A percentile compares a stretch with the other conserved stretches of the same genome.
phyloP scores from a whole-genome alignment of 495 filamentous ascomycete species.

The Clavariopsis aquatica region DNA sequence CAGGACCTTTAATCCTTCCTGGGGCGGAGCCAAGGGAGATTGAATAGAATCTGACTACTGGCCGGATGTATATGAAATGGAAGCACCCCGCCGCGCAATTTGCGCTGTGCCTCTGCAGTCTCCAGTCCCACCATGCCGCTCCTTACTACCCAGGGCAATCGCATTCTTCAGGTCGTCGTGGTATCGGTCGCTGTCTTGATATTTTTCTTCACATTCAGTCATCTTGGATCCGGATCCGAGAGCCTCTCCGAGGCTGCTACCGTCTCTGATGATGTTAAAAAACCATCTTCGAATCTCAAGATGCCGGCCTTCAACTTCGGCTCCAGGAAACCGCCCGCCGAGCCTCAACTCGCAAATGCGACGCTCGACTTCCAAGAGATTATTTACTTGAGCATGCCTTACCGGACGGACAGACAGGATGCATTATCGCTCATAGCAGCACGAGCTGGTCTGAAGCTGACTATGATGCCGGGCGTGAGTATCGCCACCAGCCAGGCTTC shows the following conservation, averaged over 20 bases:
- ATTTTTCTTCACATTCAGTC: constrained; percentile 21
- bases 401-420: constrained; percentile 47
- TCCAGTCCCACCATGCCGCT: constrained; percentile 15
- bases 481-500: too few relatives aligned
- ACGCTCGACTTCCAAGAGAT: constrained; percentile 37
- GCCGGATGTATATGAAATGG: too few relatives aligned
- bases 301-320: constrained; percentile 2
- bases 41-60: too few relatives aligned
- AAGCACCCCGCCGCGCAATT: too few relatives aligned
- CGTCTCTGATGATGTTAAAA: background rate
- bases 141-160: constrained; percentile 25
- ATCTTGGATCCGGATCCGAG: constrained; percentile 6
- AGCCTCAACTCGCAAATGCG: constrained; percentile 22
- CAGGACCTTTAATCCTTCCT: too few relatives aligned
- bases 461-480: constrained; percentile 42
- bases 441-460: constrained; percentile 44
- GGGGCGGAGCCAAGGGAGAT: too few relatives aligned
- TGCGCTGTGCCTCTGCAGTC: background rate
- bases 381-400: constrained; percentile 33
- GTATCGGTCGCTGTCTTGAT: constrained; percentile 14
- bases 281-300: background rate
- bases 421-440: constrained; percentile 43
- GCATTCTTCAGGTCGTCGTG: constrained; percentile 19
- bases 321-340: background rate
- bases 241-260: background rate